Evolutionary conservation across 1,284 basidiomycete genomes (phyloP).

Genomic region (Anthracocystis panici-leucophaei): DNA sequence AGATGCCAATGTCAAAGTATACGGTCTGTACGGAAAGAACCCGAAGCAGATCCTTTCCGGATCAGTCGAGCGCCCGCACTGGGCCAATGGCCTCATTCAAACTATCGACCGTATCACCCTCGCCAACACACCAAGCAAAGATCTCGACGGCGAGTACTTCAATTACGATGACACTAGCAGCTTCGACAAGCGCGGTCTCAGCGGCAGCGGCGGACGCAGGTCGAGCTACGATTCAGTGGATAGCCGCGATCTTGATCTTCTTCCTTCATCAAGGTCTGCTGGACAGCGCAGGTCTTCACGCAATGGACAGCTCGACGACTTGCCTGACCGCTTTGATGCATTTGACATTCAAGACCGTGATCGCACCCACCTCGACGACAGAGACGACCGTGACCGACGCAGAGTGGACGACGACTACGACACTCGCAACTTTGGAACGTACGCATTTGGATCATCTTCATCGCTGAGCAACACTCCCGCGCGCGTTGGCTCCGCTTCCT

Average conservation of each 20-base stretch:
- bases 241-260: conserved; percentile 30
- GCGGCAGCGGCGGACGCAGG: conserved; percentile 31
- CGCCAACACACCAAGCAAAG: conserved; percentile 47
- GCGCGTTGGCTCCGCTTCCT: conserved; percentile 35
- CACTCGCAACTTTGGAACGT: conserved; percentile 21
- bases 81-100: conserved; percentile 42
- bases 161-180: conserved; percentile 47
- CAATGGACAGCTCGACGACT: conserved; percentile 21
- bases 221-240: conserved; percentile 42
- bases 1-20: conserved; percentile 74
- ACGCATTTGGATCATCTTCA: conserved; percentile 45
- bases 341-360: conserved; percentile 25
- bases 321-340: conserved; percentile 33
- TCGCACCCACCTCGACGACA: conserved; percentile 13
- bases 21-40: conserved; percentile 54
- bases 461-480: conserved; percentile 38
- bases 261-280: neutral
- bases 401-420: conserved; percentile 26
- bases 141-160: conserved; percentile 49
- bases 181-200: conserved; percentile 31
- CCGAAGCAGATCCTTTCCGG: conserved; percentile 65
- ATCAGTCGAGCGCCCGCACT: conserved; percentile 52
- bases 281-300: conserved; percentile 15
- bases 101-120: conserved; percentile 59
- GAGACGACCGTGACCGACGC: conserved; percentile 26